Conservation (phyloP, 2,329 filamentous ascomycete genomes). For the Neonectria neomacrospora region DNA sequence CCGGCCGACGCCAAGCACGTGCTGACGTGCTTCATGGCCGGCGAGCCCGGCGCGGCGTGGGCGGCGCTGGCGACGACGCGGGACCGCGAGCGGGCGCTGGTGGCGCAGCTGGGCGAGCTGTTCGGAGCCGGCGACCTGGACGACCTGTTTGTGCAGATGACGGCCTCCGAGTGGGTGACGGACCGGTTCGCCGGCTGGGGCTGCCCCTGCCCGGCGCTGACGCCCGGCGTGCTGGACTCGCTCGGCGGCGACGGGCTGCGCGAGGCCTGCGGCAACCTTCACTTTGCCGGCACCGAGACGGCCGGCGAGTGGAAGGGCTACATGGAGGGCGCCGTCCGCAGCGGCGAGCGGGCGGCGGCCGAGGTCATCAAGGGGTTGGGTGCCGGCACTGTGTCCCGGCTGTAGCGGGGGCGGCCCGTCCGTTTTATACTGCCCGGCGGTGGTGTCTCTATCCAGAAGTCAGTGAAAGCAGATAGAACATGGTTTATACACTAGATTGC, state of each 20-base stretch:
- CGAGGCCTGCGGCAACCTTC: constrained; percentile 38
- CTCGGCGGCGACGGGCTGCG: constrained; percentile 48
- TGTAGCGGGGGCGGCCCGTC: too few species aligned
- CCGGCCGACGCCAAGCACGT: constrained; percentile 45
- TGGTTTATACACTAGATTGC: background rate
- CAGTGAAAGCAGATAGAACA: background rate
- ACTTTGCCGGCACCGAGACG: constrained; percentile 43
- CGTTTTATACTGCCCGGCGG: too few species aligned
- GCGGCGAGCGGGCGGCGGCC: constrained; percentile 34
- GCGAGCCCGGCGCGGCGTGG: constrained; percentile 50
- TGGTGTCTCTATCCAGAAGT: background rate
- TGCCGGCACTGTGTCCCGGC: constrained; percentile 22
- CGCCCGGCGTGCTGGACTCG: constrained; percentile 52
- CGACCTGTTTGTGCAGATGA: constrained; percentile 47
- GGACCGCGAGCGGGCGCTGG: constrained; percentile 38
- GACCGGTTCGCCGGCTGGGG: constrained; percentile 53
- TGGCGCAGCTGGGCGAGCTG: constrained; percentile 44
- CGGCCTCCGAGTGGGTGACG: constrained; percentile 51
- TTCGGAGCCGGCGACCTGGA: constrained; percentile 34
- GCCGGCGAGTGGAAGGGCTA: constrained; percentile 43
- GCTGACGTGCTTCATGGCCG: constrained; percentile 55
- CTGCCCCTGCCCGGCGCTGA: constrained; percentile 52
- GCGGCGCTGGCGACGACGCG: constrained; percentile 27
- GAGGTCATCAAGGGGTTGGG: constrained; percentile 35
- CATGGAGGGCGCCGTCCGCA: constrained; percentile 42